Base-by-base conservation (phyloP, 2,329 filamentous ascomycete genomes). In the Colletotrichum ledebouriae region DNA sequence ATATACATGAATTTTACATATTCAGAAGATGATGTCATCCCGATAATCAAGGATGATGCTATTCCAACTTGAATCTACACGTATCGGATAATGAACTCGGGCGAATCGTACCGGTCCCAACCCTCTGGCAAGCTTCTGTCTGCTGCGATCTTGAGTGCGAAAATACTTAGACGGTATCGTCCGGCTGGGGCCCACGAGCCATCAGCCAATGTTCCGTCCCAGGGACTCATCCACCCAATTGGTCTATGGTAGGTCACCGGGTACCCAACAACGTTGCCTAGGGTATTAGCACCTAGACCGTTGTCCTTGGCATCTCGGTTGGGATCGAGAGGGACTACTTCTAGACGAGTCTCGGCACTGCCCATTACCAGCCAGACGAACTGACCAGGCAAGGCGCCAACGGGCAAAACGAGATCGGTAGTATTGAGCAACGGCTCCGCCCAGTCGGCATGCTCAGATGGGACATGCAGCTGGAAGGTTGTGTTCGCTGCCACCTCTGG, bases 121-220 rank as follows among this genome's bases (percentile, higher is more conserved):
- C 70, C 67, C 25, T 63, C 63, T 4, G 59, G 57, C 6, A 59
- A 10, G 22, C n/a, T 37, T 20, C 61, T 56, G 25, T 73, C 52
- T 25, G 68, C 71, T 25, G 60, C 61, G n/a, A 70, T 65, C 49
- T 71, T 59, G 20, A 73, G 29, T 10, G 70, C 71, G 20, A 55
- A 71, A 10, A 70, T 47, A 11, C 69, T 77, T 52, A 88, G 77
- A 73, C 81, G 82, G 74, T 89, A 88, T 20, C 73, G 71, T 3
- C 86, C 86, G 0, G 80, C 77, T 0, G 84, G 82, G 3, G 80
- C 85, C 69, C 83, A 86, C 0, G 73, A 78, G 7, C 85, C 85
- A 10, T 83, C 80, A 0, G 77, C 77, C 7, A 88, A 74, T 41
- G 76, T 75, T 4, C 86, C 86, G 50, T 83, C 80, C 80, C 84